These are phyloP conservation scores for Fagus crenata DNA, from an alignment of 306 rosid species.

Conservation along the genomic window DNA sequence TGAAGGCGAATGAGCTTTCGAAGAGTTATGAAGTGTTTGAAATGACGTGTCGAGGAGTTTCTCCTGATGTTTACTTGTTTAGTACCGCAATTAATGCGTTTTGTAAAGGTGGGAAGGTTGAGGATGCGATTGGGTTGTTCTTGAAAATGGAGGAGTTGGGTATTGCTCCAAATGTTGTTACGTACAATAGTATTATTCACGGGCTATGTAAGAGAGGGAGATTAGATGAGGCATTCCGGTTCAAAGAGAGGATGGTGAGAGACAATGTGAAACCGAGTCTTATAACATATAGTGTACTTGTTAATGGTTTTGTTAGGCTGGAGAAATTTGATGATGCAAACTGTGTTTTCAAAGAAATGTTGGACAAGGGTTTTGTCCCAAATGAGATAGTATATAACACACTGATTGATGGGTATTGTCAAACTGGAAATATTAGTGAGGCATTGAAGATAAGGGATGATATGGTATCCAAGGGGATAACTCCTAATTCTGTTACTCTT, in stretches of 20 bases:
- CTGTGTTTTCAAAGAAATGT: slow-evolving; percentile 53
- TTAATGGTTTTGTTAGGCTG: slow-evolving; percentile 57
- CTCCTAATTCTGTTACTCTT: slow-evolving; percentile 58
- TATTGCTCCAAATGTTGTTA: slow-evolving; percentile 62
- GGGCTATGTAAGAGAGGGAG: slow-evolving; percentile 66
- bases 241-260: slow-evolving; percentile 53
- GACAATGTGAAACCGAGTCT: slow-evolving; percentile 51
- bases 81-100: slow-evolving; percentile 54
- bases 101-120: slow-evolving; percentile 61
- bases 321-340: slow-evolving; percentile 52
- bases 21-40: slow-evolving; percentile 54
- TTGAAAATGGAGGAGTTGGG: slow-evolving; percentile 54
- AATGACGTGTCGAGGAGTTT: slow-evolving; percentile 35
- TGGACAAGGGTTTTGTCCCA: slow-evolving; percentile 50
- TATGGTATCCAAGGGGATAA: slow-evolving; percentile 54
- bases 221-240: slow-evolving; percentile 49
- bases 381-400: slow-evolving; percentile 60
- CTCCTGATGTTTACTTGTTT: slow-evolving; percentile 58
- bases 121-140: slow-evolving; percentile 52
- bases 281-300: slow-evolving; percentile 55
- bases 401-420: slow-evolving; percentile 63
- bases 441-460: slow-evolving; percentile 64
- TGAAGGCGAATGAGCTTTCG: slow-evolving; percentile 49
- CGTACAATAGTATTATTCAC: slow-evolving; percentile 64
- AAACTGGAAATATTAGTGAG: slow-evolving; percentile 49